phyloP scores from a whole-genome alignment of 345 rosid species.

The Salix caprea region DNA sequence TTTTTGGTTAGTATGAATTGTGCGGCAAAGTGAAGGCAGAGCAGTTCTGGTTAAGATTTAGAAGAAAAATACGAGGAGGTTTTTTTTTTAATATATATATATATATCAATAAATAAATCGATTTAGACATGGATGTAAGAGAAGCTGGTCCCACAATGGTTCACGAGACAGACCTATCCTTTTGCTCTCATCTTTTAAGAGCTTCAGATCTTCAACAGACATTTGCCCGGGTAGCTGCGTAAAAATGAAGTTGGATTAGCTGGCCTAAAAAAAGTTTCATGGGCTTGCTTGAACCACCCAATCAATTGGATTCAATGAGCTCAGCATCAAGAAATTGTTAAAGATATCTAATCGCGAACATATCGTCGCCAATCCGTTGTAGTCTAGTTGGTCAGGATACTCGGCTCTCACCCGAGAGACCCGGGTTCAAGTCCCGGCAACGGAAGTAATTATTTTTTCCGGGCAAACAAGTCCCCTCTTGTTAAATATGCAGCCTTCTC shows the following conservation, averaged over 20 bases:
- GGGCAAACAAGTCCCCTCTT: too few species aligned
- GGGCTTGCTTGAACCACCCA: not conserved
- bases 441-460: slow-evolving; percentile 12
- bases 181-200: not conserved
- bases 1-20: too few species aligned
- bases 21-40: too few species aligned
- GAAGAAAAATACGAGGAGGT: too few species aligned
- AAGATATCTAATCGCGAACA: accelerated
- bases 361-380: slow-evolving; percentile 11
- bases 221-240: not conserved
- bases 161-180: too few species aligned
- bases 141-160: not conserved
- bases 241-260: too few species aligned
- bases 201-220: too few species aligned
- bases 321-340: accelerated
- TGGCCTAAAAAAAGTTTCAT: not conserved
- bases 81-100: too few species aligned
- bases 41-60: not conserved
- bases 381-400: slow-evolving; percentile 69
- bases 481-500: not conserved
- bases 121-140: not conserved
- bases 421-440: slow-evolving; percentile 74
- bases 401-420: slow-evolving; percentile 78
- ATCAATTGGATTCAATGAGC: not conserved
- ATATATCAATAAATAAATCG: too few species aligned